These are phyloP conservation scores for Diplotaxis tenuifolia DNA, from an alignment of 345 rosid genomes.

Conservation along the genomic window DNA sequence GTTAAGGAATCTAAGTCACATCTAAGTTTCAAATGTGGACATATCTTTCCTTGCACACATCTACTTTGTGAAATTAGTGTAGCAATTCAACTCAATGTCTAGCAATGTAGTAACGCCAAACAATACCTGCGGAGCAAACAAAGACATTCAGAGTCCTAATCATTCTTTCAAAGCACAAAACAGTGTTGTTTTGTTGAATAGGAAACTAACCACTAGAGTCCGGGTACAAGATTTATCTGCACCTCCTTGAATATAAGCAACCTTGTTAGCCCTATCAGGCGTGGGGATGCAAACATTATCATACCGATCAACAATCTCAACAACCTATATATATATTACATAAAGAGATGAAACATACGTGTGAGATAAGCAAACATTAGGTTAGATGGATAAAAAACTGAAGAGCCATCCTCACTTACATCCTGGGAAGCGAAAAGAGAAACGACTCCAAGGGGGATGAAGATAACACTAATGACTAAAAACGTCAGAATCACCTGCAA, in stretches of 20 bases:
- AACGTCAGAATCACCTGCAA: slow-evolving; percentile 80
- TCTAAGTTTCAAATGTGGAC: not conserved
- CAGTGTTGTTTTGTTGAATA: not conserved
- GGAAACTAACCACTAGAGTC: slow-evolving; percentile 48
- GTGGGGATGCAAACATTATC: slow-evolving; percentile 61
- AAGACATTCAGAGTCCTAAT: slow-evolving; percentile 21
- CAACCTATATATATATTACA: slow-evolving; percentile 69
- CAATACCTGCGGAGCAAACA: slow-evolving; percentile 60
- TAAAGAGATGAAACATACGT: not conserved
- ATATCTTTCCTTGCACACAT: not conserved
- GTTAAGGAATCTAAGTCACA: not conserved
- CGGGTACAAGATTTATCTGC: slow-evolving; percentile 50
- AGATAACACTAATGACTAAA: slow-evolving; percentile 77
- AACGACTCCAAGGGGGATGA: slow-evolving; percentile 92
- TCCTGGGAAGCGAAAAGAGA: slow-evolving; percentile 79
- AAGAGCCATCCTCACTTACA: slow-evolving; percentile 46
- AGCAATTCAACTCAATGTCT: not conserved
- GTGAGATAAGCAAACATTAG: no score
- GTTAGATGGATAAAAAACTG: not conserved
- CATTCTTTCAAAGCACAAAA: slow-evolving; percentile 1
- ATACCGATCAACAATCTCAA: slow-evolving; percentile 79
- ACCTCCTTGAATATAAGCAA: slow-evolving; percentile 60
- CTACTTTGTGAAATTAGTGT: not conserved
- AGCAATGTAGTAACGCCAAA: slow-evolving; percentile 2
- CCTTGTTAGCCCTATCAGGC: slow-evolving; percentile 44